Base-by-base conservation (phyloP, 2,329 filamentous ascomycete genomes). In the Penicillium sp. region DNA sequence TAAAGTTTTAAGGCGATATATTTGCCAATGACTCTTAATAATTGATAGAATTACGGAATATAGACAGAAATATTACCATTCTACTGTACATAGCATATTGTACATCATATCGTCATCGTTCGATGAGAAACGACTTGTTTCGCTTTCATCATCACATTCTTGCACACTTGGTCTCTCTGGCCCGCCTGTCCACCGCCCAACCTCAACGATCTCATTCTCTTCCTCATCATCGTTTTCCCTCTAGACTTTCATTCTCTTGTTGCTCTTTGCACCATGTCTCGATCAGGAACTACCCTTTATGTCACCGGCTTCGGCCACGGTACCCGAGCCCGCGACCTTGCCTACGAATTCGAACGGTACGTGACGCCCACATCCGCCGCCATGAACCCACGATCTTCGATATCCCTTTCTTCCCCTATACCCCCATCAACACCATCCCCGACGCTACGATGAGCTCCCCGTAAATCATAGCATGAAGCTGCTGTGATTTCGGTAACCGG, bases 281-380 rank as follows among this genome's bases (percentile, higher is more conserved):
- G 92, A 76, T 88, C 90, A 77, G 89, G 92, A 70, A 96, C 91
- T 61, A 98, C 93, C 57, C 91, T 98, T 69, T 98, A 98, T 83
- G 93, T 98, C 79, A 96, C 93, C 75, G 95, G 95, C 85, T 99
- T 99, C 80, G 96, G 93, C 86, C 92, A 96, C 81, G 92, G 93
- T 79, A 97, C 93, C 78, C 92, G 95, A 84, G 92, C 95, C 78
- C 92, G 95, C 87, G 93, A 99, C 85, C 91, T 98, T 78, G 92
- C 93, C 83, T 97, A 96, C 90, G 93, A 98, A 85, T 98, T 98
- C 90, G 93, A 98, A 93, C 92, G 93, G 92, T 97, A 96, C 87
- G 93, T 96, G 85, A 83, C 78, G 81, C 80, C 71, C 66, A 68
- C 70, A 71, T 59, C 65, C 67, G 65, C 71, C 71, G 74, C 76